Evolutionary conservation across 345 rosid species (phyloP).

Genomic region (Stellera chamaejasme): DNA sequence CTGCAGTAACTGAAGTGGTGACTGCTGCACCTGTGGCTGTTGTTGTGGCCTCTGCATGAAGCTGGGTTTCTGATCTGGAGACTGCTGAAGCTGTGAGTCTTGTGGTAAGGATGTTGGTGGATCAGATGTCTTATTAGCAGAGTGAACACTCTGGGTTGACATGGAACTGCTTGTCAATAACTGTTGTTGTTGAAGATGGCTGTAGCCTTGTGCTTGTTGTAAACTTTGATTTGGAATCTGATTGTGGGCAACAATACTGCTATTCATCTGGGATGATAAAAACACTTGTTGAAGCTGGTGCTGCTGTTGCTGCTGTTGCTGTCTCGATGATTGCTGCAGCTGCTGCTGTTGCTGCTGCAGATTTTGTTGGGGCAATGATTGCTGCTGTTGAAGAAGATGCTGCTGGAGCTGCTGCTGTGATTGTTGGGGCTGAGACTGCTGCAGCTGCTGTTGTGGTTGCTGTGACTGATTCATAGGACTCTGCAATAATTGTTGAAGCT

Average conservation of each 20-base stretch:
- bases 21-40: slow-evolving; percentile 30
- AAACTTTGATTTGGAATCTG: slow-evolving; percentile 33
- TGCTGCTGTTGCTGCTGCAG: slow-evolving; percentile 19
- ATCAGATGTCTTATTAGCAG: slow-evolving; percentile 43
- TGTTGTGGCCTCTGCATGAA: slow-evolving; percentile 51
- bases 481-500: slow-evolving; percentile 27
- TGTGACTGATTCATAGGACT: slow-evolving; percentile 24
- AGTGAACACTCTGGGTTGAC: slow-evolving; percentile 27
- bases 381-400: slow-evolving; percentile 15
- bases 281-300: slow-evolving; percentile 26
- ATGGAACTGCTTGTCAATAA: slow-evolving; percentile 34
- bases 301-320: slow-evolving; percentile 23
- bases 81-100: slow-evolving; percentile 55
- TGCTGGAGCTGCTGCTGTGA: slow-evolving; percentile 14
- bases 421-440: slow-evolving; percentile 12
- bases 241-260: slow-evolving; percentile 34
- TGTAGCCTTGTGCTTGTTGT: background rate
- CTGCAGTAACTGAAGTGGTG: slow-evolving; percentile 35
- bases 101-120: slow-evolving; percentile 34
- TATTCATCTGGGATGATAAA: slow-evolving; percentile 36
- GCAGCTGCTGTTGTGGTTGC: slow-evolving; percentile 19
- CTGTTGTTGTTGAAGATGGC: slow-evolving; percentile 20
- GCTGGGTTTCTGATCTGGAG: slow-evolving; percentile 58
- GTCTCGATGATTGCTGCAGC: slow-evolving; percentile 17
- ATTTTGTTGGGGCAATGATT: slow-evolving; percentile 1